phyloP scores from a whole-genome alignment of 139 green algal species.

The Eudorina sp. region DNA sequence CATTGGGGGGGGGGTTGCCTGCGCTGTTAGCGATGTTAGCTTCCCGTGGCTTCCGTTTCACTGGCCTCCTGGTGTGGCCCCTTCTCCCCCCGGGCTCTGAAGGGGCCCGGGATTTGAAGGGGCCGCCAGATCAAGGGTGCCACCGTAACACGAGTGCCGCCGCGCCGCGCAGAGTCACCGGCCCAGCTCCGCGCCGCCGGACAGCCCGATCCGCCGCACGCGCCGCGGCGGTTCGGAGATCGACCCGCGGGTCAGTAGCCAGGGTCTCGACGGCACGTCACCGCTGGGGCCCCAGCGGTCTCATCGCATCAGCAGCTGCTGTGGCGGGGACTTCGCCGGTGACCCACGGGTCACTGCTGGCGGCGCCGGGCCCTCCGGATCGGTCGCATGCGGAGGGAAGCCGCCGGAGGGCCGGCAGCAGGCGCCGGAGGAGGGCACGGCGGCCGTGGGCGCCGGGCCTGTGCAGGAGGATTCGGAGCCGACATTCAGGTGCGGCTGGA shows the following conservation, averaged over 20 bases:
- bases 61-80: too few species aligned
- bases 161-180: conserved; percentile 4
- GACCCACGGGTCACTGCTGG: background rate
- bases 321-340: background rate
- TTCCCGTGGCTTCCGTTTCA: too few species aligned
- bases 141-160: too few species aligned
- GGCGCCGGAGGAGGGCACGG: background rate
- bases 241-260: background rate
- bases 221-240: background rate
- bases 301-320: background rate
- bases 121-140: too few species aligned
- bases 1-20: too few species aligned
- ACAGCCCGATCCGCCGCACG: background rate
- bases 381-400: background rate
- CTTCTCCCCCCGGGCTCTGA: too few species aligned
- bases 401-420: background rate
- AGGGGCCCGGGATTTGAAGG: too few species aligned
- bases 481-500: background rate
- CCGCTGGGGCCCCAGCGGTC: background rate
- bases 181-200: conserved; percentile 17
- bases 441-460: background rate
- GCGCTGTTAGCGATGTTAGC: too few species aligned
- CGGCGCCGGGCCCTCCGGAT: background rate
- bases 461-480: background rate
- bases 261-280: background rate